Conservation (phyloP, 2,329 filamentous ascomycete species). For the Parastagonospora avenae region DNA sequence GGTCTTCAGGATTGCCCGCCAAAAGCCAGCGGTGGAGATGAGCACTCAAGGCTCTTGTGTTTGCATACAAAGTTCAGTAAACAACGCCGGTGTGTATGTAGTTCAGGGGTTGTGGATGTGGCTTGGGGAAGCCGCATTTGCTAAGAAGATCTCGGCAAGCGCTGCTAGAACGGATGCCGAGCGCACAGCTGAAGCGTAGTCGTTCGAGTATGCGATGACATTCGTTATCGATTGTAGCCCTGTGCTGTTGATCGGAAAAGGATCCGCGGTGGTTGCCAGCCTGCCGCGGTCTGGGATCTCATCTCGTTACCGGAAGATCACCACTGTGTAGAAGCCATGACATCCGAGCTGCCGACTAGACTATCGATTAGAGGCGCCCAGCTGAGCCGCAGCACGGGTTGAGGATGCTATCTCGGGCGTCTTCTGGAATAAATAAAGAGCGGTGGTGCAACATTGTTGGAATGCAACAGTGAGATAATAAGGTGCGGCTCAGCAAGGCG, state of each 20-base stretch:
- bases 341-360: background rate
- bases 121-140: background rate
- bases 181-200: background rate
- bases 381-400: slow-evolving; percentile 12
- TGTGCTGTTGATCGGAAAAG: background rate
- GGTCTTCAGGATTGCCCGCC: background rate
- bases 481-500: slow-evolving; percentile 15
- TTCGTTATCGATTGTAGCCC: background rate
- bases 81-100: background rate
- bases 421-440: slow-evolving; percentile 5
- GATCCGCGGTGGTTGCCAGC: background rate
- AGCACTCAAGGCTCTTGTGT: background rate
- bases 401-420: background rate
- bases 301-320: background rate
- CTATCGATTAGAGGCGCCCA: slow-evolving; percentile 27
- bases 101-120: background rate
- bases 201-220: background rate
- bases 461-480: slow-evolving; percentile 12
- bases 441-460: slow-evolving; percentile 7
- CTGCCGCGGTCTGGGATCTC: background rate
- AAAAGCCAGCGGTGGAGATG: background rate
- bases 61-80: slow-evolving; percentile 1
- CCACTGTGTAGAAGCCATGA: too few relatives aligned
- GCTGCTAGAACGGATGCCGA: background rate
- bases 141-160: background rate